Base-by-base conservation (phyloP, 805 yeast species). In the Pichia nakasei region DNA sequence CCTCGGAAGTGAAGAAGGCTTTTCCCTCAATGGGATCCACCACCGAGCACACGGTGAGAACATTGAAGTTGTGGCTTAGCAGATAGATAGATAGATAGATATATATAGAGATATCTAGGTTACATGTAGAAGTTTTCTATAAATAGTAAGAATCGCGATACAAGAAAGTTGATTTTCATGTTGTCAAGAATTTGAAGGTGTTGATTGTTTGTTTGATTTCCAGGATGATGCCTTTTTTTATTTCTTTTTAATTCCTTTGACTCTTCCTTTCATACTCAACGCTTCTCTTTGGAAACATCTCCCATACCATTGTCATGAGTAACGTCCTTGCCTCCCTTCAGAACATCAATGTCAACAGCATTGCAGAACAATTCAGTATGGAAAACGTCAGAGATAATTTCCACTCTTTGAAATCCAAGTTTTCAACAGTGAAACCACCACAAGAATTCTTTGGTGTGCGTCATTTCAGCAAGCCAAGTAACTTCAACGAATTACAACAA, bases 361-460 rank as follows among this genome's bases (percentile, higher is more conserved):
- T 75, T 32, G 49, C 73, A 31, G 80, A 77, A 38, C 60, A 71
- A 44, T 56, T 78, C 49, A 74, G 67, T 52, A 47, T 75, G 21
- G 85, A 75, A 17, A 67, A 71, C 50, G 50, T 75, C 22, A 67
- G 65, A 48, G 69, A 69, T 22, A 48, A 48, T 41, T 46, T 78
- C 20, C 66, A 64, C 26, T 54, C 79, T 3, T 53, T 91, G 40
- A 86, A 82, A 58, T 57, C 72, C 33, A 76, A 80, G 50, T 69
- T 88, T 49, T 65, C 93, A 39, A 76, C 84, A 55, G 64, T 93
- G 48, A 82, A 85, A 59, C 86, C 97, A 32, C 89, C 94, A 35
- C 93, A 83, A 64, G 98, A 93, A 62, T 93, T 93, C 61, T 86
- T 93, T 59, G 97, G 93, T 61, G 66, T 85, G 58, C 84, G 88